Conservation (phyloP, 768 basidiomycete genomes). For the Suillus hirtellus region DNA sequence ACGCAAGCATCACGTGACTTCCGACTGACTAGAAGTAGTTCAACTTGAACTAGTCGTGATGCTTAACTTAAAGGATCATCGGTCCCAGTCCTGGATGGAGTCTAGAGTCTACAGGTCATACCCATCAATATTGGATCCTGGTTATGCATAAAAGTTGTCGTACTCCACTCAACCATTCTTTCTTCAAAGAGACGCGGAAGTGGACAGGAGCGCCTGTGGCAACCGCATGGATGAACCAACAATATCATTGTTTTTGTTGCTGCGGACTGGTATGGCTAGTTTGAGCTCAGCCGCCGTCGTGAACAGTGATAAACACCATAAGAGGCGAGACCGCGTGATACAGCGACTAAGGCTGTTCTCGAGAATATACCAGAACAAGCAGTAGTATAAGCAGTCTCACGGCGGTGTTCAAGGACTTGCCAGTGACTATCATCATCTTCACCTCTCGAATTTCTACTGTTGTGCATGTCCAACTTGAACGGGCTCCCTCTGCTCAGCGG, state of each 20-base stretch:
- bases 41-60: too few relatives aligned
- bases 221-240: background rate
- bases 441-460: background rate
- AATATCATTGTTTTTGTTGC: background rate
- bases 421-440: background rate
- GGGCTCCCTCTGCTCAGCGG: slow-evolving; percentile 76
- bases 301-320: background rate
- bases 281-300: background rate
- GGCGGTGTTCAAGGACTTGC: background rate
- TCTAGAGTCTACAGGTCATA: background rate
- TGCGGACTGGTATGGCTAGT: background rate
- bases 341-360: background rate
- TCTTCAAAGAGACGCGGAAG: background rate
- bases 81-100: background rate
- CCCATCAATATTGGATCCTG: background rate
- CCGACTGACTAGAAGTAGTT: background rate
- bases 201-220: background rate
- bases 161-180: background rate
- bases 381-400: background rate
- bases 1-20: background rate
- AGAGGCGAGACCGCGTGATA: background rate
- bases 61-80: too few relatives aligned
- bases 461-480: background rate
- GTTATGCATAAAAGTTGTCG: background rate
- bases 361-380: slow-evolving; percentile 1